Evolutionary conservation across 805 yeast genomes (phyloP).

Genomic region (Wickerhamomyces queroliae): DNA sequence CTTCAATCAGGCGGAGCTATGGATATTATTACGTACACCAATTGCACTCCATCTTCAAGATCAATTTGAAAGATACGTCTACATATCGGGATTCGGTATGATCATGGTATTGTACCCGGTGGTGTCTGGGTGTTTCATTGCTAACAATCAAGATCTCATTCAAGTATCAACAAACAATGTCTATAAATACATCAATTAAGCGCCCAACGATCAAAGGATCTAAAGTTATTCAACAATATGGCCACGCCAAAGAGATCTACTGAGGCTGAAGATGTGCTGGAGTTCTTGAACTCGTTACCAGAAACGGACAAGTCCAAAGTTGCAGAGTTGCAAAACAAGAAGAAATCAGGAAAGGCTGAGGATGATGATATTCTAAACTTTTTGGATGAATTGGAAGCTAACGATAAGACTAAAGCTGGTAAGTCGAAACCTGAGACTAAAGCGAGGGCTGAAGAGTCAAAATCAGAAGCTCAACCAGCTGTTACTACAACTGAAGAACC

Average conservation of each 20-base stretch:
- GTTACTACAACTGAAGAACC: slow-evolving; percentile 18
- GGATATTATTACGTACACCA: too few relatives aligned
- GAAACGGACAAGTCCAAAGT: slow-evolving; percentile 30
- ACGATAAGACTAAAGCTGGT: slow-evolving; percentile 16
- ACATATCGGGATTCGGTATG: too few relatives aligned
- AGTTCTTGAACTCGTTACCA: slow-evolving; percentile 75
- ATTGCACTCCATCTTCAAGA: too few relatives aligned
- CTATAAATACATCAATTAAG: not conserved
- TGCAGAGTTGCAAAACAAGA: slow-evolving; percentile 38
- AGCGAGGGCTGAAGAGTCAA: slow-evolving; percentile 10
- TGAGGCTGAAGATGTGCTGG: slow-evolving; percentile 72
- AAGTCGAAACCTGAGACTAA: slow-evolving; percentile 2
- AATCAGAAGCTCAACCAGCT: slow-evolving; percentile 15
- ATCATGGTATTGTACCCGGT: too few relatives aligned
- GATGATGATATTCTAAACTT: slow-evolving; percentile 36
- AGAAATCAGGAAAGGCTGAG: slow-evolving; percentile 21
- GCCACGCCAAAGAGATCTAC: slow-evolving; percentile 28
- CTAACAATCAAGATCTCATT: too few relatives aligned
- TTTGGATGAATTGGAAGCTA: slow-evolving; percentile 58
- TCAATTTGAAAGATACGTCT: too few relatives aligned
- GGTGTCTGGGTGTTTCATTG: too few relatives aligned
- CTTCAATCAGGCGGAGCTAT: too few relatives aligned
- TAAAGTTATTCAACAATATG: slow-evolving; percentile 4
- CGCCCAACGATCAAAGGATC: not conserved
- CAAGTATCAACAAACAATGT: too few relatives aligned